Conservation (phyloP, 1,139 yeast species). For the Candida freyschussii region DNA sequence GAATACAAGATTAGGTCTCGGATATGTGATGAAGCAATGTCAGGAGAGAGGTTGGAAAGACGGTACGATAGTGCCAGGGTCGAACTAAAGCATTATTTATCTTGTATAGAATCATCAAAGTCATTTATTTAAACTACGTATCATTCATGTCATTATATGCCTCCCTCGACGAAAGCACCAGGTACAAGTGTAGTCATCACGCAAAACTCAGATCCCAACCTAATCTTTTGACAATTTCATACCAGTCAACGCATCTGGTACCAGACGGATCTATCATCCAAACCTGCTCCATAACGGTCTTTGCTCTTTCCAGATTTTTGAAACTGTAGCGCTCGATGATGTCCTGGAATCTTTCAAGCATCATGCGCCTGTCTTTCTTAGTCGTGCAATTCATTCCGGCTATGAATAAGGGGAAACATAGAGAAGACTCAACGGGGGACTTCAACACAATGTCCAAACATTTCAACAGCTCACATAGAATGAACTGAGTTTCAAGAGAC, state of each 20-base stretch:
- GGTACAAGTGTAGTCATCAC: too few relatives aligned
- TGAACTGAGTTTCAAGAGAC: slow-evolving; percentile 57
- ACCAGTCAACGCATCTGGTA: slow-evolving; percentile 58
- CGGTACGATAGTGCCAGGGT: slow-evolving; percentile 4
- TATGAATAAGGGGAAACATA: slow-evolving; percentile 72
- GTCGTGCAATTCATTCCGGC: slow-evolving; percentile 66
- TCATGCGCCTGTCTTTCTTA: slow-evolving; percentile 42
- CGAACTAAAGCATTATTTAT: not conserved
- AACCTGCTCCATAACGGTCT: slow-evolving; percentile 52
- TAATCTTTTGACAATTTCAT: slow-evolving; percentile 53
- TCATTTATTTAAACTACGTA: too few relatives aligned
- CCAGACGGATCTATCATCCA: slow-evolving; percentile 48
- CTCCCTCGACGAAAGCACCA: not conserved
- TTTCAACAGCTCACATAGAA: slow-evolving; percentile 49
- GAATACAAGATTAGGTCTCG: slow-evolving; percentile 69
- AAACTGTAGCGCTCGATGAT: slow-evolving; percentile 61
- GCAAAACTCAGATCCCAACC: slow-evolving; percentile 85
- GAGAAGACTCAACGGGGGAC: slow-evolving; percentile 63
- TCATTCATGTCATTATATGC: not conserved
- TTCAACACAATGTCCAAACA: slow-evolving; percentile 61
- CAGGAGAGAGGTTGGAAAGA: slow-evolving; percentile 30
- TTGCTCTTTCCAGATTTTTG: slow-evolving; percentile 60
- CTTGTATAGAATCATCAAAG: not conserved
- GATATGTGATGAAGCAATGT: slow-evolving; percentile 65
- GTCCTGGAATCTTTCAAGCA: slow-evolving; percentile 49